These are phyloP conservation scores for Tuber microsphaerosporum DNA, from an alignment of 495 filamentous ascomycete genomes.

Conservation along the genomic window DNA sequence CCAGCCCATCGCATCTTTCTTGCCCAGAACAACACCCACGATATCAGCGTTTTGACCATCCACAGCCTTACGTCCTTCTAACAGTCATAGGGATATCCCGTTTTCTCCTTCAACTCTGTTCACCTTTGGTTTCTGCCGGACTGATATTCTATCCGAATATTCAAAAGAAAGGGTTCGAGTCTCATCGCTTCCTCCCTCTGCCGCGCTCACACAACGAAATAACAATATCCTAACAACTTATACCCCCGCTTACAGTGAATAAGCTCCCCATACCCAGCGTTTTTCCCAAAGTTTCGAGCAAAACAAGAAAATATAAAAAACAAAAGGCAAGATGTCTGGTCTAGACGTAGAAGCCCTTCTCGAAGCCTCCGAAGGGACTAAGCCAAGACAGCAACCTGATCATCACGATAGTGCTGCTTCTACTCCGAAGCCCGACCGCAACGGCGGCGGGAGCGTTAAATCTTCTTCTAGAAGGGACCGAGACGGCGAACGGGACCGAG, in stretches of 20 bases:
- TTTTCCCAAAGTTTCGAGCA: constrained; percentile 10
- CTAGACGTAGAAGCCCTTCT: constrained; percentile 90
- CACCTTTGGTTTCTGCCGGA: neutral
- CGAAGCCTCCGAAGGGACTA: constrained; percentile 70
- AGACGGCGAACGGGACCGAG: constrained; percentile 50
- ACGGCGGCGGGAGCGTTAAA: constrained; percentile 44
- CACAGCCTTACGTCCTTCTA: neutral
- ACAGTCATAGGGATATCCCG: neutral
- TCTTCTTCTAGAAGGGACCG: constrained; percentile 46
- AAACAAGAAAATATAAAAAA: constrained; percentile 7
- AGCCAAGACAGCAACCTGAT: constrained; percentile 54
- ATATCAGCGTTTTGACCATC: neutral
- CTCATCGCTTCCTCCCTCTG: constrained; percentile 37
- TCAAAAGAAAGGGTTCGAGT: constrained; percentile 39
- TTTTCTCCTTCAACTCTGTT: neutral
- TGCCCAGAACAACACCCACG: neutral
- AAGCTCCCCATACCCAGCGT: constrained; percentile 17
- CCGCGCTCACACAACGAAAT: constrained; percentile 36
- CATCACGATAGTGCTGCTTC: constrained; percentile 49
- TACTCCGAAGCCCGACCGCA: constrained; percentile 46
- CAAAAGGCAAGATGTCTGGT: constrained; percentile 62
- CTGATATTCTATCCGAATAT: constrained; percentile 20
- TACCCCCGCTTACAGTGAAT: constrained; percentile 39
- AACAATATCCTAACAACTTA: constrained; percentile 34
- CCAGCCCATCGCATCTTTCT: constrained; percentile 4